Evolutionary conservation across 2,329 filamentous ascomycete genomes (phyloP), one percentile per base, ranked within the genome.

Genomic region (Onygenales sp.): DNA sequence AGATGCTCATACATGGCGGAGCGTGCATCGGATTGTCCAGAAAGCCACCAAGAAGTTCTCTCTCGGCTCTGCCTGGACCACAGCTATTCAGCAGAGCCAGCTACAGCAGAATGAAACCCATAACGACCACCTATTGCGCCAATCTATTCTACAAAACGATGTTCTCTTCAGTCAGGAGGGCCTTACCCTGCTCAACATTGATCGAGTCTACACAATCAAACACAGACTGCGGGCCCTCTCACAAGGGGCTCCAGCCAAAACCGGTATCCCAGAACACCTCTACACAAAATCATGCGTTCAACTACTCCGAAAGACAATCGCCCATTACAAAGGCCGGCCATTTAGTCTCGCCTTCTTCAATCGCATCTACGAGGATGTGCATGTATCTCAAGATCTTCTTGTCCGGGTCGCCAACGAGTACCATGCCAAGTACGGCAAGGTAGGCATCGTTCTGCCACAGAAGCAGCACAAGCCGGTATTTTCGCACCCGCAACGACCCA

Each of bases 151-250:
- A 40, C 72, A 74, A 55, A 72, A 73, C 52, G 70, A 74, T 51
- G 66, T 74, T 36, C 62, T 74, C 36, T 73, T 72, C 61, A 70
- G 67, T 52, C 67, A 70, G 44, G 72, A 74, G 54, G 72, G 71
- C 2, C 59, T 74, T 36, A 73, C 71, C 0, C 57, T 74, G 6
- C 62, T 74, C 9, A 73, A 68, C 51, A 69, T 74, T 57, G 71
- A 74, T 59, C 70, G 71, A 40, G 70, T 74, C 53, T 73, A 73
- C 53, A 73, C 67, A 11, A 67, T 74, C 56, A 74, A 74, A 55
- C 69, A 68, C 33, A 63, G 69, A 13, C 64, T 74, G 6, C 70
- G 66, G 53, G 63, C 69, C 5, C 63, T 74, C 10, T 70, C 70
- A 3, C 58, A 54, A 14, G 52, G 58, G 39, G 36, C 36, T 8